Evolutionary conservation across 148 eudicot genomes (phyloP).

Genomic region (Silene latifolia): DNA sequence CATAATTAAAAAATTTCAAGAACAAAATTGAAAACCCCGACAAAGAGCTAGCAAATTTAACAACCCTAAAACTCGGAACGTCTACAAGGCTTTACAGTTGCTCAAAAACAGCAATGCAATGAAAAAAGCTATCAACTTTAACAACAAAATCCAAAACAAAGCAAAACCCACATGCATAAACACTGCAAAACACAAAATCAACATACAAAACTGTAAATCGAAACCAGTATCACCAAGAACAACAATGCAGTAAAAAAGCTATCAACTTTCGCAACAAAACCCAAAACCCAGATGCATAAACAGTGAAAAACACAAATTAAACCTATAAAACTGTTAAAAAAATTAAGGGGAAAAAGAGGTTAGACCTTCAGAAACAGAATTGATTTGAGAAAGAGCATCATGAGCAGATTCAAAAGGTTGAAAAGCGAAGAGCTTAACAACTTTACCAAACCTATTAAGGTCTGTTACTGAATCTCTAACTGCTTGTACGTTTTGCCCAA

Average conservation of each 20-base stretch:
- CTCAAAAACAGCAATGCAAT: background rate
- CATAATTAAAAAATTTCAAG: no score
- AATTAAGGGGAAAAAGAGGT: background rate
- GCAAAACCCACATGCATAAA: background rate
- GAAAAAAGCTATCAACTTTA: background rate
- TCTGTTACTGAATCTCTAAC: conserved; percentile 72
- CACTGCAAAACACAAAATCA: background rate
- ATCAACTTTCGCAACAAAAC: no score
- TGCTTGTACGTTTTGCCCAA: conserved; percentile 79
- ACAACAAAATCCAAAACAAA: background rate
- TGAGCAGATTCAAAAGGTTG: conserved; percentile 77
- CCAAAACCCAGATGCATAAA: no score
- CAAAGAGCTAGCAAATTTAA: background rate
- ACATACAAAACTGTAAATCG: background rate
- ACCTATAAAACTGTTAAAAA: no score
- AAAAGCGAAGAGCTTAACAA: conserved; percentile 68
- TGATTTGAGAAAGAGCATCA: conserved; percentile 85
- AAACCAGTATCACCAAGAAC: background rate
- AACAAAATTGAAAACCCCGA: background rate
- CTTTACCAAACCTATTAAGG: conserved; percentile 77
- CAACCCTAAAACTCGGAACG: background rate
- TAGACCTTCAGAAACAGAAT: conserved; percentile 87
- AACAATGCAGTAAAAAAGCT: no score
- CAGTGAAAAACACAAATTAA: no score
- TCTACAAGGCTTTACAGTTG: no score